Percentiles rank a stretch among this genome's conserved stretches.
phyloP scores from a whole-genome alignment of 2,329 filamentous ascomycete genomes.

The Clarireedia sp. region DNA sequence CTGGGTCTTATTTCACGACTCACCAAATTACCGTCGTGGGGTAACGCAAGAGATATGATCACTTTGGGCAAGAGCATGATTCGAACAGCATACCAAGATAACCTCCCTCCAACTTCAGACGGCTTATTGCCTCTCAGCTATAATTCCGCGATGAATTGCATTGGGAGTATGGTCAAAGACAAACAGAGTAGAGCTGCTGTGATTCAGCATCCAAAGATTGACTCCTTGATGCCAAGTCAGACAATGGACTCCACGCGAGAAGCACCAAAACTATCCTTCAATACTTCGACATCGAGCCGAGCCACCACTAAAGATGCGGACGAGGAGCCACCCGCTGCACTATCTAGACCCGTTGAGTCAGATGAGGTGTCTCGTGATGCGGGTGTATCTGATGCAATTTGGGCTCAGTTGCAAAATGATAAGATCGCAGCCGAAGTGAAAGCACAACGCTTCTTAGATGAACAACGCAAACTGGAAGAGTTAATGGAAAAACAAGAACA shows the following conservation, averaged over 20 bases:
- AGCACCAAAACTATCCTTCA: neutral
- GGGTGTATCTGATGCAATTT: conserved; percentile 51
- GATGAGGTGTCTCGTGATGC: conserved; percentile 38
- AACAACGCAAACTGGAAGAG: conserved; percentile 12
- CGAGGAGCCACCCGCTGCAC: neutral
- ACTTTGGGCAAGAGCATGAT: conserved; percentile 40
- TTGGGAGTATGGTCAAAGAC: conserved; percentile 20
- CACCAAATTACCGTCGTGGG: conserved; percentile 37
- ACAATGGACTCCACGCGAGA: conserved; percentile 1
- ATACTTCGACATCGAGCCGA: neutral
- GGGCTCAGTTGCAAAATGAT: conserved; percentile 52
- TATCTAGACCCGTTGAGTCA: neutral
- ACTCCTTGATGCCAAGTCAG: conserved; percentile 2
- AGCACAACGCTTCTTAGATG: neutral
- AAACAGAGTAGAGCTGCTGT: conserved; percentile 9
- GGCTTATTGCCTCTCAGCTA: too few relatives aligned
- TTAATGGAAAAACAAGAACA: conserved; percentile 20
- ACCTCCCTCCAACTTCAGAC: too few relatives aligned
- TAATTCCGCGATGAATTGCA: conserved; percentile 13
- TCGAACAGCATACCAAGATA: conserved; percentile 20
- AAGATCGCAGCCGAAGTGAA: conserved; percentile 25
- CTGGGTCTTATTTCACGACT: conserved; percentile 32
- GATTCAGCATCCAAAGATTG: neutral
- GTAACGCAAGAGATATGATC: conserved; percentile 44
- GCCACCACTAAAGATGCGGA: neutral